Percentiles rank a stretch among this genome's conserved stretches.
Evolutionary conservation across 2,329 filamentous ascomycete genomes (phyloP).

Genomic region (Drechslerella dactyloides): DNA sequence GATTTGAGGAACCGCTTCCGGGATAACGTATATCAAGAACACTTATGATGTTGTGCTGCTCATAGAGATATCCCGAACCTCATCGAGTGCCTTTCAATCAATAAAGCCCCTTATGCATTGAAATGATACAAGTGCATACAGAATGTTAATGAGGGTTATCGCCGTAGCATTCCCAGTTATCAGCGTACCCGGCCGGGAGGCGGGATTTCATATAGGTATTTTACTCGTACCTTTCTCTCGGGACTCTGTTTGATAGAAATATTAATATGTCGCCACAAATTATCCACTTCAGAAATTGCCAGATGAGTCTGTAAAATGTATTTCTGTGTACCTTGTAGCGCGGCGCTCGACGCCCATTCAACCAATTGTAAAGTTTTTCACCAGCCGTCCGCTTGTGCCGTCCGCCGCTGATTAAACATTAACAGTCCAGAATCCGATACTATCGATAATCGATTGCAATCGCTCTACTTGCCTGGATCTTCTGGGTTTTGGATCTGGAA

Average conservation of each 20-base stretch:
- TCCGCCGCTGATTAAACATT: constrained; percentile 23
- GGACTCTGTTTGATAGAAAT: neutral
- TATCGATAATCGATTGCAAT: neutral
- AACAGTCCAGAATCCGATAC: constrained; percentile 6
- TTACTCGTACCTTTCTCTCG: neutral
- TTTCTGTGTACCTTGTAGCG: neutral
- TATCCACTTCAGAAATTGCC: neutral
- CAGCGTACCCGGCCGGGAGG: too few species aligned
- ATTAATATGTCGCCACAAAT: neutral
- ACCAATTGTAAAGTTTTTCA: neutral
- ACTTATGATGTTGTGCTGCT: constrained; percentile 8
- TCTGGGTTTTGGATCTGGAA: constrained; percentile 33
- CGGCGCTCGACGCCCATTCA: neutral
- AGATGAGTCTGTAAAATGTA: too few species aligned
- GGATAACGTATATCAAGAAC: constrained; percentile 6
- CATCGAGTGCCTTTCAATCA: constrained; percentile 15
- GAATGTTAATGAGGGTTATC: constrained; percentile 48
- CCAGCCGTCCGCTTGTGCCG: neutral
- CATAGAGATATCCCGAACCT: constrained; percentile 12
- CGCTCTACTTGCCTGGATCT: neutral
- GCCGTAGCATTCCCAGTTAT: constrained; percentile 20
- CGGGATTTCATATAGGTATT: neutral
- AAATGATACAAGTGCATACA: constrained; percentile 30
- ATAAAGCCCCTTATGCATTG: constrained; percentile 24
- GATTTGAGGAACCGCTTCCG: constrained; percentile 12